Base-by-base conservation (phyloP, 1,284 basidiomycete species). In the Heterobasidion irregulare region DNA sequence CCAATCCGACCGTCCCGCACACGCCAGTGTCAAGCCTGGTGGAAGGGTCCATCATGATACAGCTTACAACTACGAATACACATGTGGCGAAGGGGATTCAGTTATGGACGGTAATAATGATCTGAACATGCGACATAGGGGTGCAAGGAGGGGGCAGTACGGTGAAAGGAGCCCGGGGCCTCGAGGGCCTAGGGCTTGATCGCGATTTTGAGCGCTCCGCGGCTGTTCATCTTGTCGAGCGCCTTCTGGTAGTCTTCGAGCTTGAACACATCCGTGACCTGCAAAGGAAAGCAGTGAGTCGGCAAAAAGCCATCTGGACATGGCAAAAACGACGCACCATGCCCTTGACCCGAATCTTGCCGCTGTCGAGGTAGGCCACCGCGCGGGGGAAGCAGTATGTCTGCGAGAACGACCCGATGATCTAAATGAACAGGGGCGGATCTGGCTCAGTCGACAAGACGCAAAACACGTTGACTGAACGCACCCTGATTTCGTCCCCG, bases 171-270 rank as follows among this genome's bases (percentile, higher is more conserved):
- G 26, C 26, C 3, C 4, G 4, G 4, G 26, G 4, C 26, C 44
- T n/a, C 44, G 15, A 32, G 34, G 19, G n/a, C 52, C 64, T 59
- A 77, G 35, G 78, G 79, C 61, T 74, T 83, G 60, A 89, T 79
- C 19, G 76, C 80, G 61, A 89, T 82, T 71, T 89, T 89, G 56
- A 88, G 69, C 46, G 85, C 86, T 2, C 73, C 74, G 58, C 82
- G 77, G 65, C 81, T 86, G 61, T 78, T 85, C 87, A 94, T 85
- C 77, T 89, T 92, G 70, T 94, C 86, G 55, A 94, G 72, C 15
- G 90, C 92, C 56, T 78, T 73, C 68, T 92, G 86, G 71, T 83
- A 94, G 54, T 94, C 84, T 57, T 83, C 80, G 60, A 94, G 72
- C 61, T 81, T 79, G 73, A 83, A 93, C 43, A 83, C 70, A 65